Base-by-base conservation (phyloP, 2,329 filamentous ascomycete genomes). In the Thelonectria discophora region DNA sequence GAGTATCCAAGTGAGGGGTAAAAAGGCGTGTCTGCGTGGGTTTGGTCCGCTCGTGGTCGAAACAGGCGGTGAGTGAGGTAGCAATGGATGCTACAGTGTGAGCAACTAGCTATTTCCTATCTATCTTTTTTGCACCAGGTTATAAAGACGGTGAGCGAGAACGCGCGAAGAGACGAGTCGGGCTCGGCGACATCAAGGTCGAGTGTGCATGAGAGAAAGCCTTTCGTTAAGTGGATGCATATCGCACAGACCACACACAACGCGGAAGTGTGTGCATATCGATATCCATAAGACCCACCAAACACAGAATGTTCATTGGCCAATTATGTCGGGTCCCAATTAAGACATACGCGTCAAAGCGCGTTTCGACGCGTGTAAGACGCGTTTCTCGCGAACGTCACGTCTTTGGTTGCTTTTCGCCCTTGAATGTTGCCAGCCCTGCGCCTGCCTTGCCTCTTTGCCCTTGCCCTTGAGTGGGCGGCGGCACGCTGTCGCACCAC, bases 241-340 rank as follows among this genome's bases (percentile, higher is more conserved):
- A 24, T 21, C 54, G 68, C 68, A 71, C 63, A 46, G 65, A 58
- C 60, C n/a, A n/a, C n/a, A n/a, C 68, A 70, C 1, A 7, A 5
- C 20, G 43, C 68, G 68, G 68, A 70, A 70, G 68, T 71, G 68
- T 58, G 58, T 70, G 68, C 68, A 67, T 64, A 39, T n/a, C 20
- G 12, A 49, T 18, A 37, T n/a, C 68, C 65, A 59, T 55, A 18
- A 17, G 58, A 53, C 63, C 27, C 64, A 58, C 55, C 45, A 6
- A 17, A 24, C 47, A 18, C 9, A 8, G 10, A 21, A 49, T 48
- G 45, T 49, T 61, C 3, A 70, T 71, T 70, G 68, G 68, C 3
- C 53, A 43, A 58, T 62, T 12, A 17, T 30, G 21, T 43, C 30
- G 1, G 13, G 51, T 34, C 30, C 48, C 48, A 63, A 55, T 59